Percentiles rank a stretch among this genome's conserved stretches.
Conservation (phyloP, 140 eudicot species). For the Senecio squalidus region DNA sequence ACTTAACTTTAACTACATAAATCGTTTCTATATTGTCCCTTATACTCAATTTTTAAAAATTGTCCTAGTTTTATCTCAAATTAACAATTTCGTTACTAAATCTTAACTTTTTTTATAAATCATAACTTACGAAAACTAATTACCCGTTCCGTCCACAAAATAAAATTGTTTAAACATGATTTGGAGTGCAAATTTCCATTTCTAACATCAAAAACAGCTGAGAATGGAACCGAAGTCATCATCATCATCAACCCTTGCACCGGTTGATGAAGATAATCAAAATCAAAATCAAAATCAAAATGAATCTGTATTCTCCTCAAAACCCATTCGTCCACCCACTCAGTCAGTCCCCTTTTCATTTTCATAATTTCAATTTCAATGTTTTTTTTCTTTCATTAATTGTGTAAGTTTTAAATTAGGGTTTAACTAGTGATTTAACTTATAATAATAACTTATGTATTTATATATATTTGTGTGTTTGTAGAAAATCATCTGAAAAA, state of each 20-base stretch:
- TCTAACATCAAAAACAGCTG: too few species aligned
- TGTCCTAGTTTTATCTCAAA: too few species aligned
- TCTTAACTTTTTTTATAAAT: too few species aligned
- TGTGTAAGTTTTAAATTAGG: neutral
- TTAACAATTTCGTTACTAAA: too few species aligned
- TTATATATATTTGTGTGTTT: neutral
- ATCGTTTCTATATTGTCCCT: too few species aligned
- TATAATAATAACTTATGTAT: neutral
- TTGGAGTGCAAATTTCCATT: too few species aligned
- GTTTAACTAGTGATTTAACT: neutral
- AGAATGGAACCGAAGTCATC: slow-evolving; percentile 31
- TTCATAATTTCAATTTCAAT: slow-evolving; percentile 2
- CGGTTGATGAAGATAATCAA: slow-evolving; percentile 26
- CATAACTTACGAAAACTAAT: too few species aligned
- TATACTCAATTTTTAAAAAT: too few species aligned
- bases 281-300: slow-evolving; percentile 8
- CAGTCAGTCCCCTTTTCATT: slow-evolving; percentile 15
- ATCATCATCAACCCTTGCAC: too few species aligned
- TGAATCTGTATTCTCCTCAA: slow-evolving; percentile 30
- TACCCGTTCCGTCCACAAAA: too few species aligned
- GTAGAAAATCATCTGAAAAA: slow-evolving; percentile 45
- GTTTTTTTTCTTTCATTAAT: neutral
- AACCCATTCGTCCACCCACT: slow-evolving; percentile 38
- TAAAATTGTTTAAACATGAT: too few species aligned
- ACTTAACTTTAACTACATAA: too few species aligned